phyloP scores from a whole-genome alignment of 352 stramenopile genomes.

The Blastocystis sp. region DNA sequence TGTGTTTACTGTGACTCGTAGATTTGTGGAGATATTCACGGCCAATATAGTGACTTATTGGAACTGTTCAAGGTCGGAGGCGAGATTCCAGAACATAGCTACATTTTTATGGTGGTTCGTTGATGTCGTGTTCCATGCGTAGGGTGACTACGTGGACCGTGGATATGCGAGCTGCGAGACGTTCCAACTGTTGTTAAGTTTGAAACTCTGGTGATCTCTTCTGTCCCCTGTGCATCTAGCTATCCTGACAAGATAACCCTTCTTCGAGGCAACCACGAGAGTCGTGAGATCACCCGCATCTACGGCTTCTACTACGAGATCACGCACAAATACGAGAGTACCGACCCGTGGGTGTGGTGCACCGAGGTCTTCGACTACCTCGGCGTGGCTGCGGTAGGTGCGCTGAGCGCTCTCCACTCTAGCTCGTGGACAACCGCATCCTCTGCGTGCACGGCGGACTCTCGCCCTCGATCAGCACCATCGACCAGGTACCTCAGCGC shows the following conservation, averaged over 20 bases:
- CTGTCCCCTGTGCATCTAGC: slow-evolving; percentile 73
- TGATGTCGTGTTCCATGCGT: not conserved
- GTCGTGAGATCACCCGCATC: slow-evolving; percentile 76
- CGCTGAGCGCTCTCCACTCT: slow-evolving; percentile 62
- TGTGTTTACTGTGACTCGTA: not conserved
- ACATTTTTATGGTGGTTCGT: slow-evolving; percentile 69
- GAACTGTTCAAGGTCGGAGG: slow-evolving; percentile 68
- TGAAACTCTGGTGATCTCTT: slow-evolving; percentile 68
- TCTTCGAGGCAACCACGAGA: slow-evolving; percentile 80
- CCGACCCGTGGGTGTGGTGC: slow-evolving; percentile 89
- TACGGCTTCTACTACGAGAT: slow-evolving; percentile 84
- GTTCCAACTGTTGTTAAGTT: slow-evolving; percentile 78
- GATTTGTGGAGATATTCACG: slow-evolving; percentile 69
- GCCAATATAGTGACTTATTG: slow-evolving; percentile 70
- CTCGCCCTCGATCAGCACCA: slow-evolving; percentile 73
- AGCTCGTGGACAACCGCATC: slow-evolving; percentile 64
- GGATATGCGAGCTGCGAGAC: slow-evolving; percentile 80
- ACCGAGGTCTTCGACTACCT: slow-evolving; percentile 93
- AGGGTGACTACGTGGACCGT: slow-evolving; percentile 81
- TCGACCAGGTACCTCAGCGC: slow-evolving; percentile 71
- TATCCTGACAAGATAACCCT: slow-evolving; percentile 80
- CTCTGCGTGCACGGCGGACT: slow-evolving; percentile 88
- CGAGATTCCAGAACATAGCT: slow-evolving; percentile 67
- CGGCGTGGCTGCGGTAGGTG: slow-evolving; percentile 83
- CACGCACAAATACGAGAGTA: slow-evolving; percentile 88